These are phyloP conservation scores for Rhodamnia argentea DNA, from an alignment of 345 rosid species.

Conservation along the genomic window DNA sequence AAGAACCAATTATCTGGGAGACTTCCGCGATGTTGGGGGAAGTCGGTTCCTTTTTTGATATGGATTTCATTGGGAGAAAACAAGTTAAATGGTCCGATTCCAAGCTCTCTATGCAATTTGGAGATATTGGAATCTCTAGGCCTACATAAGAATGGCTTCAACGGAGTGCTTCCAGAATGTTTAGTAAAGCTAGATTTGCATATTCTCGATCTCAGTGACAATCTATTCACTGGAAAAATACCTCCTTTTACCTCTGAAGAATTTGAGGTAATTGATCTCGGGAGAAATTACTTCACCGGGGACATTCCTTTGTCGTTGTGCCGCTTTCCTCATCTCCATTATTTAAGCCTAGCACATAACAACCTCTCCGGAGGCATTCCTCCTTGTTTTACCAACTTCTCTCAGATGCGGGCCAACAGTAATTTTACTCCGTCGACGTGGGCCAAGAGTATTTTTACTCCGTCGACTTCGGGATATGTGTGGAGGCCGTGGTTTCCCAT, in stretches of 20 bases:
- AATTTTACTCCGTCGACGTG: too few relatives aligned
- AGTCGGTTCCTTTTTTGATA: neutral
- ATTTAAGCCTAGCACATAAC: too few relatives aligned
- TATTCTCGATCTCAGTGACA: neutral
- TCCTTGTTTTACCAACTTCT: too few relatives aligned
- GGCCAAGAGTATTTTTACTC: too few relatives aligned
- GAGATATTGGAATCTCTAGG: neutral
- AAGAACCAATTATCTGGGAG: rapidly evolving
- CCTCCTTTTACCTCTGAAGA: too few relatives aligned
- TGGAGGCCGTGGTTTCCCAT: too few relatives aligned
- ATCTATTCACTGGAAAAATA: too few relatives aligned
- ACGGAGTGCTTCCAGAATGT: neutral
- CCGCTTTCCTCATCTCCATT: neutral
- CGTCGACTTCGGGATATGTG: rapidly evolving
- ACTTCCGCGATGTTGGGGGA: neutral
- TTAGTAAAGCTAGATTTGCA: neutral
- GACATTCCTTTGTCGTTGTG: neutral
- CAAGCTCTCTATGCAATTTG: neutral
- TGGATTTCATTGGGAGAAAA: neutral
- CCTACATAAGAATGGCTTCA: neutral
- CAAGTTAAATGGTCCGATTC: neutral
- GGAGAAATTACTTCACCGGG: neutral
- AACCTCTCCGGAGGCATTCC: too few relatives aligned
- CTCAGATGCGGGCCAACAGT: too few relatives aligned
- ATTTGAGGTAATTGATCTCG: too few relatives aligned